These are phyloP conservation scores for Cerioporus squamosus DNA, from an alignment of 1,284 basidiomycete genomes.

Conservation along the genomic window DNA sequence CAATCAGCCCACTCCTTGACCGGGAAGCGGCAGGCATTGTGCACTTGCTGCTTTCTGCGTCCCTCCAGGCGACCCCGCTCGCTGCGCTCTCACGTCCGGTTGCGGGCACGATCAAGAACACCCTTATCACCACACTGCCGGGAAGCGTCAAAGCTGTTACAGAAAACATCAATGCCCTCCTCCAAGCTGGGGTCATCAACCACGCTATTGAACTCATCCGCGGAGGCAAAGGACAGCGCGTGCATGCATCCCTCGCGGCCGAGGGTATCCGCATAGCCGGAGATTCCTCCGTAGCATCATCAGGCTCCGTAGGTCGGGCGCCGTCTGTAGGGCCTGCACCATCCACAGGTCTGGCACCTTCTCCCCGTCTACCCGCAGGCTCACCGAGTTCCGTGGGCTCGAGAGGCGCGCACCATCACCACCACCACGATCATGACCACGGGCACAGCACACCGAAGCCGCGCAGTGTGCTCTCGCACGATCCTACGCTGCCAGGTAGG, in stretches of 20 bases:
- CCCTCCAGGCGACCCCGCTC: slow-evolving; percentile 76
- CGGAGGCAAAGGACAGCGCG: slow-evolving; percentile 66
- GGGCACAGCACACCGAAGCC: slow-evolving; percentile 52
- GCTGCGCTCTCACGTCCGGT: slow-evolving; percentile 84
- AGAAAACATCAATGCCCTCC: slow-evolving; percentile 73
- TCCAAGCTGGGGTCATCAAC: slow-evolving; percentile 57
- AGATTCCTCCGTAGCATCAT: slow-evolving; percentile 36
- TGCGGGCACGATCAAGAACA: slow-evolving; percentile 71
- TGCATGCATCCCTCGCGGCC: slow-evolving; percentile 49
- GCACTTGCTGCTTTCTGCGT: slow-evolving; percentile 72
- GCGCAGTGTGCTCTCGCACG: slow-evolving; percentile 63
- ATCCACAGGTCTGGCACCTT: too few species aligned
- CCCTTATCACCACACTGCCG: slow-evolving; percentile 80
- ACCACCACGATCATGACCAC: slow-evolving; percentile 24
- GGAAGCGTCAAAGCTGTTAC: slow-evolving; percentile 85
- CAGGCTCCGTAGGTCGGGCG: not conserved
- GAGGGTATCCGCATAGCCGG: slow-evolving; percentile 23
- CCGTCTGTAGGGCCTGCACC: too few species aligned
- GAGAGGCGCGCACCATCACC: slow-evolving; percentile 5
- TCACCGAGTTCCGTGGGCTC: not conserved
- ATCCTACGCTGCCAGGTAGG: slow-evolving; percentile 69
- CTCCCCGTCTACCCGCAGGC: not conserved
- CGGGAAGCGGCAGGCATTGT: slow-evolving; percentile 81
- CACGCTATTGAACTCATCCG: slow-evolving; percentile 80
- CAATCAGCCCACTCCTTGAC: slow-evolving; percentile 72